Base-by-base conservation (phyloP, 1,139 yeast genomes). In the Yamadazyma blattariae region DNA sequence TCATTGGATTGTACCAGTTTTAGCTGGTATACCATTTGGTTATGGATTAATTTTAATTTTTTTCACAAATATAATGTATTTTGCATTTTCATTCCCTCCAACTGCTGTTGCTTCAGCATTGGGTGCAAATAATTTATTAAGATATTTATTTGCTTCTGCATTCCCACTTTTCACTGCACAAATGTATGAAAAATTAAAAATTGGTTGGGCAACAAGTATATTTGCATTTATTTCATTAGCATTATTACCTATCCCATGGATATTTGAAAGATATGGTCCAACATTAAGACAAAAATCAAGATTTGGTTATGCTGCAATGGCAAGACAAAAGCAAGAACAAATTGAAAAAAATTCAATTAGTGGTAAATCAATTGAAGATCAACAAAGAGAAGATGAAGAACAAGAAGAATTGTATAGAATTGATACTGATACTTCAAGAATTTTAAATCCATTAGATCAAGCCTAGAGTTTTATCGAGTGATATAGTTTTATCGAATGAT, bases 1-100 rank as follows among this genome's bases (percentile, higher is more conserved):
- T 21, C 94, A 85, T 57, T 87, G 94, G 94, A 79, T 84, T 65
- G 83, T 79, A 12, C 89, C 95, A 10, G 68, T 81, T 29, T 76
- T 84, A 22, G 79, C 92, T 1, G 89, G 88, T 44, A 71, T 79
- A 26, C 82, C 89, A 26, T 84, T 84, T 52, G 90, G 92, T 1
- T 80, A 80, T 51, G 87, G 92, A 2, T 67, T 82, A 42, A 74
- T 84, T 42, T 64, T 83, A 51, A 75, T 86, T 35, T 87, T 87
- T 69, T 85, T 86, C 57, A 65, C 86, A 11, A 77, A 80, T 28
- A 69, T 87, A 52, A 71, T 80, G 39, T 87, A 86, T 56, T 79
- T 86, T 55, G 73, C 87, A 26, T 70, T 79, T 69, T 60, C 86
- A 4, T 87, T 79, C 59, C 95, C 95, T 19, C 87, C 95, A 35